Conservation (phyloP, 2,329 filamentous ascomycete species). For the Stemphylium vesicarium region DNA sequence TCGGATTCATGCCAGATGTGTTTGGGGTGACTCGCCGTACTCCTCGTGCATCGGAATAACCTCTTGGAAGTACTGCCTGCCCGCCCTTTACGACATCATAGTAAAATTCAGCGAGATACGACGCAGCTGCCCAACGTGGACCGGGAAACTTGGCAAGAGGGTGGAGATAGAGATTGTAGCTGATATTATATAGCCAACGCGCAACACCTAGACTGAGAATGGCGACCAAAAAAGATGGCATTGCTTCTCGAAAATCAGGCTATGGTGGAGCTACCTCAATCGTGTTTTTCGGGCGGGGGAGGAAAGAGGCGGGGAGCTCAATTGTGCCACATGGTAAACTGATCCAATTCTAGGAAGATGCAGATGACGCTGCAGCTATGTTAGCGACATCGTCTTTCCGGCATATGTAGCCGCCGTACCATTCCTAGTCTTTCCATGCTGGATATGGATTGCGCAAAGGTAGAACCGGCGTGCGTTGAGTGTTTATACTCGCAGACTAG, state of each 20-base stretch:
- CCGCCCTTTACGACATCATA: constrained; percentile 23
- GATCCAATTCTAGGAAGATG: too few species aligned
- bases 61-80: constrained; percentile 31
- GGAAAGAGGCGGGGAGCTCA: background rate
- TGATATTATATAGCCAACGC: constrained; percentile 9
- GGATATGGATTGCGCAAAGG: too few species aligned
- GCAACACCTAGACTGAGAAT: constrained; percentile 18
- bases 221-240: background rate
- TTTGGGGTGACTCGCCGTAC: constrained; percentile 11
- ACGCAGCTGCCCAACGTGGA: constrained; percentile 35
- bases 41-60: constrained; percentile 42
- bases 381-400: too few species aligned
- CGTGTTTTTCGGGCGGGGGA: too few species aligned
- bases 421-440: too few species aligned
- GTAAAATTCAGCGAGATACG: constrained; percentile 18
- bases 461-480: background rate
- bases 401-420: too few species aligned
- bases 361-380: too few species aligned
- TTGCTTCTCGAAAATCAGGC: background rate
- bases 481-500: background rate
- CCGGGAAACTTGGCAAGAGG: constrained; percentile 53
- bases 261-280: background rate
- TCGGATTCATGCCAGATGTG: background rate
- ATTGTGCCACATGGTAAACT: too few species aligned
- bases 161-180: constrained; percentile 51